These are phyloP conservation scores for Vitis labrusca DNA, from an alignment of 164 flowering plant species.

Conservation along the genomic window DNA sequence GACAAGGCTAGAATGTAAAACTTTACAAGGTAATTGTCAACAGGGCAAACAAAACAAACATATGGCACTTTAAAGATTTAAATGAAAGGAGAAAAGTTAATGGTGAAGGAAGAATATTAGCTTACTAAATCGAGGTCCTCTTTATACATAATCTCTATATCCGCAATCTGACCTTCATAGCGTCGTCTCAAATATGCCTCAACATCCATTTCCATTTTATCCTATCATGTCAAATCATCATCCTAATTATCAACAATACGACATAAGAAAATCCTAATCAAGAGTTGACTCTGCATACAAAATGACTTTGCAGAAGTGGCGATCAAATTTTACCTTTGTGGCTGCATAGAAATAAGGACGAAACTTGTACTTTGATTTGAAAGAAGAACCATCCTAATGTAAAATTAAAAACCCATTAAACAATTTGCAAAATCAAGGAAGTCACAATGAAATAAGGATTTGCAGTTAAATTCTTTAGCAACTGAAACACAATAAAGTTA, in stretches of 20 bases:
- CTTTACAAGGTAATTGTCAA: no score
- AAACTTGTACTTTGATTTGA: slow-evolving; percentile 73
- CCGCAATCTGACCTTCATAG: slow-evolving; percentile 74
- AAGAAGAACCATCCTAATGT: slow-evolving; percentile 64
- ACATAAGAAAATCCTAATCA: neutral
- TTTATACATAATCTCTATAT: slow-evolving; percentile 72
- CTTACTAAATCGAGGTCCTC: slow-evolving; percentile 89
- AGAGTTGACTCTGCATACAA: neutral
- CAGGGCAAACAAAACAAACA: no score
- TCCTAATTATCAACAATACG: neutral
- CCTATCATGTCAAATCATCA: slow-evolving; percentile 33
- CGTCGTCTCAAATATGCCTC: slow-evolving; percentile 80
- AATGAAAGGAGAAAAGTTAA: neutral
- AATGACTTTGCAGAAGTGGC: neutral
- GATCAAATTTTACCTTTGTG: slow-evolving; percentile 41
- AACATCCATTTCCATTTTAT: slow-evolving; percentile 80
- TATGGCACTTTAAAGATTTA: no score
- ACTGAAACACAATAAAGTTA: neutral
- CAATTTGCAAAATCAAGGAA: neutral
- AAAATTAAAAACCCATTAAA: neutral
- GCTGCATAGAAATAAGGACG: slow-evolving; percentile 76
- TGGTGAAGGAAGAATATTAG: neutral
- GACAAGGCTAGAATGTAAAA: no score
- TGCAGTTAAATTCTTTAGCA: neutral
- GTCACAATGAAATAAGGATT: neutral